phyloP scores from a whole-genome alignment of 306 rosid species.

The Spatholobus suberectus region DNA sequence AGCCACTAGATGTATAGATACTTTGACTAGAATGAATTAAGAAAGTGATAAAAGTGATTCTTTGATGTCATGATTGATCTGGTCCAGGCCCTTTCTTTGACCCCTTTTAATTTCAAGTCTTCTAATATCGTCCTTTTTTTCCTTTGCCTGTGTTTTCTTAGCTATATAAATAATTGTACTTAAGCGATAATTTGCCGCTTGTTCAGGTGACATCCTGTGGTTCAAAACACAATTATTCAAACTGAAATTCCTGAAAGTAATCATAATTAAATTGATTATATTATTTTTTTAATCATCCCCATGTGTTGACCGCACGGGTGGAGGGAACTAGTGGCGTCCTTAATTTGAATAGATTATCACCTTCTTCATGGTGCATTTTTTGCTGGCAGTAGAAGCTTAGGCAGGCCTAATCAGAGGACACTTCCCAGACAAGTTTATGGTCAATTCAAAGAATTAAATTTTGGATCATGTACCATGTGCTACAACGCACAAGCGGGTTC shows the following conservation, averaged over 20 bases:
- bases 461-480: slow-evolving; percentile 22
- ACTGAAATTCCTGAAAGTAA: slow-evolving; percentile 50
- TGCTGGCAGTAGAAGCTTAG: slow-evolving; percentile 48
- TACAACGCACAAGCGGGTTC: neutral
- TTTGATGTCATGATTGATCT: slow-evolving; percentile 56
- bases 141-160: slow-evolving; percentile 34
- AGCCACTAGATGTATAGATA: slow-evolving; percentile 30
- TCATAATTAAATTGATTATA: slow-evolving; percentile 29
- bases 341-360: slow-evolving; percentile 26
- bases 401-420: slow-evolving; percentile 44
- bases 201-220: slow-evolving; percentile 67
- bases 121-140: neutral
- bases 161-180: slow-evolving; percentile 30
- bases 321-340: slow-evolving; percentile 50
- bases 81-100: slow-evolving; percentile 58
- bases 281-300: slow-evolving; percentile 33
- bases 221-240: slow-evolving; percentile 55
- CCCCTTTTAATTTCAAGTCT: slow-evolving; percentile 41
- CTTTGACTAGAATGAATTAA: slow-evolving; percentile 54
- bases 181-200: slow-evolving; percentile 73
- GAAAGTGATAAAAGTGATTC: slow-evolving; percentile 32
- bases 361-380: slow-evolving; percentile 7
- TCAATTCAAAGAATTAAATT: slow-evolving; percentile 27
- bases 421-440: slow-evolving; percentile 39
- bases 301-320: slow-evolving; percentile 80